phyloP scores from a whole-genome alignment of 2,329 filamentous ascomycete species.

The Sclerotiophoma versabilis region DNA sequence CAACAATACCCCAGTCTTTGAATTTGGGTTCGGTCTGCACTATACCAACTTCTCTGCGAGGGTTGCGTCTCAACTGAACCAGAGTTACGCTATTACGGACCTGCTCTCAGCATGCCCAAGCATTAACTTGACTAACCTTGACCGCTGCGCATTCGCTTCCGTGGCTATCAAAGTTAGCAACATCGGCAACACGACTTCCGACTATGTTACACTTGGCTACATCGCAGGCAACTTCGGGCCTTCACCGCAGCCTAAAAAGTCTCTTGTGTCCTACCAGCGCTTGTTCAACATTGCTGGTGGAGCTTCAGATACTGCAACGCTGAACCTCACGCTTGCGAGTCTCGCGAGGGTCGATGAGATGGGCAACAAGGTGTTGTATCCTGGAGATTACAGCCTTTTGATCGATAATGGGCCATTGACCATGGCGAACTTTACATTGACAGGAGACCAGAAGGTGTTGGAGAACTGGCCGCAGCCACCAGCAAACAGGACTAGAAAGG shows the following conservation, averaged over 20 bases:
- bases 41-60: conserved; percentile 62
- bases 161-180: conserved; percentile 56
- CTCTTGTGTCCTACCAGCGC: conserved; percentile 59
- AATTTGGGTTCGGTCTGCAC: conserved; percentile 65
- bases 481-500: conserved; percentile 29
- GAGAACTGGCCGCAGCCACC: conserved; percentile 41
- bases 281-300: conserved; percentile 52
- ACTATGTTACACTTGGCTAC: conserved; percentile 63
- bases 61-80: conserved; percentile 23
- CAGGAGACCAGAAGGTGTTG: conserved; percentile 28
- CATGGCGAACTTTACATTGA: conserved; percentile 32
- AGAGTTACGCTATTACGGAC: conserved; percentile 26
- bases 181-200: conserved; percentile 55
- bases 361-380: conserved; percentile 62
- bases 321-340: conserved; percentile 59
- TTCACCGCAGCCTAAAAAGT: conserved; percentile 61
- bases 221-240: conserved; percentile 58
- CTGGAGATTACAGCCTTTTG: conserved; percentile 56
- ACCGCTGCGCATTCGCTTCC: conserved; percentile 52
- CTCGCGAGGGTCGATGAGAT: conserved; percentile 59
- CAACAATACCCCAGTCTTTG: conserved; percentile 55
- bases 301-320: conserved; percentile 37
- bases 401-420: conserved; percentile 32
- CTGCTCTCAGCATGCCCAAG: conserved; percentile 34
- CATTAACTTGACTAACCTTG: conserved; percentile 47